A percentile compares a stretch with the other conserved stretches of the same genome.
Conservation (phyloP, 805 yeast species). For the Wickerhamomyces ciferrii region DNA sequence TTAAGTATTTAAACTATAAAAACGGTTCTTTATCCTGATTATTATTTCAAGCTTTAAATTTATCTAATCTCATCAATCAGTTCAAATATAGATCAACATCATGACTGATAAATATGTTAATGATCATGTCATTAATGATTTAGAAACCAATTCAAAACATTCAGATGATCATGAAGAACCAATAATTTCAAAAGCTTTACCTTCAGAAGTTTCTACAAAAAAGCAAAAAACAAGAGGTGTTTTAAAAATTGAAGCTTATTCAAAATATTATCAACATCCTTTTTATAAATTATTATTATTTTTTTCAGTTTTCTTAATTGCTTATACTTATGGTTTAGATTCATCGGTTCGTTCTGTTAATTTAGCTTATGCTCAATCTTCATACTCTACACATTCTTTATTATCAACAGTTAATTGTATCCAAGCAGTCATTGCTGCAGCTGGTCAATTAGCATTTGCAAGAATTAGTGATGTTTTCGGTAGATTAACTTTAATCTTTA, state of each 20-base stretch:
- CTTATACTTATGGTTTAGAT: constrained; percentile 59
- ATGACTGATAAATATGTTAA: background rate
- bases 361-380: constrained; percentile 38
- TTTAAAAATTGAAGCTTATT: constrained; percentile 47
- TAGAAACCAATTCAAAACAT: background rate
- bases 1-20: too few relatives aligned
- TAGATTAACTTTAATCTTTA: constrained; percentile 40
- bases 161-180: background rate
- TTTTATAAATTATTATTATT: constrained; percentile 36
- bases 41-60: background rate
- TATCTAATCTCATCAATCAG: background rate
- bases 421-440: constrained; percentile 50
- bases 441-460: constrained; percentile 51
- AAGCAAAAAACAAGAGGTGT: constrained; percentile 35
- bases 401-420: constrained; percentile 47
- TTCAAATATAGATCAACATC: background rate
- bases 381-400: constrained; percentile 44
- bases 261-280: constrained; percentile 37
- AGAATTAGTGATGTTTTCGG: constrained; percentile 54
- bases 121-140: background rate
- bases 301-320: constrained; percentile 44
- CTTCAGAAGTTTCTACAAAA: constrained; percentile 1
- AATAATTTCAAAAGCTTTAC: background rate
- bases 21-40: too few relatives aligned
- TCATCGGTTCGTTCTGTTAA: constrained; percentile 33